A percentile compares a stretch with the other conserved stretches of the same genome.
Conservation (phyloP, 176 grass and related monocot species). For the bread wheat (Triticum aestivum) region IWGSC_CS_RefSeq_v2.1 NC_057802.1:316052018-316052517, state of each 20-base stretch:
- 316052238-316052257: conserved; percentile 18
- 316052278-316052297: conserved; percentile 22
- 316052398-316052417: too few species aligned
- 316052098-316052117: not conserved
- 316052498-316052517: not conserved
- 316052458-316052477: not conserved
- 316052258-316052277: conserved; percentile 27
- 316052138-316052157: not conserved
- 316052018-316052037: conserved; percentile 14
- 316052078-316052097: not conserved
- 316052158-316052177: not conserved
- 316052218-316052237: not conserved
- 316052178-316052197: not conserved
- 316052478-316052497: not conserved
- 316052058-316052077: not conserved
- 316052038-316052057: not conserved
- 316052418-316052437: not conserved
- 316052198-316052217: not conserved
- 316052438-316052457: not conserved
- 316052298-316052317: conserved; percentile 31
- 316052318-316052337: not conserved
- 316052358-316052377: conserved; percentile 6
- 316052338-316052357: not conserved
- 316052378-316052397: not conserved
- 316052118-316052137: not conserved